Conservation (phyloP, 1,139 yeast species). For the Suhomyces choctaworum region DNA sequence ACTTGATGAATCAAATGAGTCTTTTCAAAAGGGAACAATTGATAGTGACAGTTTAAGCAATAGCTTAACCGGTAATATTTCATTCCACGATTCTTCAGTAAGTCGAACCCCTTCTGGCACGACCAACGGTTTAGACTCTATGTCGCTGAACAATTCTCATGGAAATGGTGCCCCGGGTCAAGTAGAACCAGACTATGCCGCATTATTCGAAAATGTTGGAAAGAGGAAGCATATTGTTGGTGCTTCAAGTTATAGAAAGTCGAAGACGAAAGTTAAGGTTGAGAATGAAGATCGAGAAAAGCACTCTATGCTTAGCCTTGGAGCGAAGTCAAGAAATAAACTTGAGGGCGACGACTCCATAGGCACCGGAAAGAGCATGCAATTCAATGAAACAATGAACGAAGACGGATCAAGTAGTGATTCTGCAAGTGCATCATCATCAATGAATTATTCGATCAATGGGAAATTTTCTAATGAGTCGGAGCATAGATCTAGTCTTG, state of each 20-base stretch:
- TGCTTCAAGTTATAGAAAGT: slow-evolving; percentile 25
- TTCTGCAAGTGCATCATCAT: slow-evolving; percentile 19
- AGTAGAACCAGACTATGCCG: slow-evolving; percentile 46
- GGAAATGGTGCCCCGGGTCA: slow-evolving; percentile 9
- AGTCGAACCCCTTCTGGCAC: slow-evolving; percentile 29
- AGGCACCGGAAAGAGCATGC: not conserved
- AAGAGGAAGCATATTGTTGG: slow-evolving; percentile 38
- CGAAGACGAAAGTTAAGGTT: slow-evolving; percentile 21
- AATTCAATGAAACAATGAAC: not conserved
- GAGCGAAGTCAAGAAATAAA: slow-evolving; percentile 8
- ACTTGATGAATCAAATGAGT: slow-evolving; percentile 6
- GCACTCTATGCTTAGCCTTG: slow-evolving; percentile 8
- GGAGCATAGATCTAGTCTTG: not conserved
- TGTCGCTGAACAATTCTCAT: slow-evolving; percentile 18
- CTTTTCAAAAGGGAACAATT: slow-evolving; percentile 2
- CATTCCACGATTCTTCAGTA: slow-evolving; percentile 19
- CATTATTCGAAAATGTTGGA: slow-evolving; percentile 48
- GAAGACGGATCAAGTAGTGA: slow-evolving; percentile 16
- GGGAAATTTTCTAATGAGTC: not conserved
- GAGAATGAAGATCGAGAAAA: slow-evolving; percentile 11
- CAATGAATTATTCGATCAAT: slow-evolving; percentile 2
- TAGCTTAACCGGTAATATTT: slow-evolving; percentile 14
- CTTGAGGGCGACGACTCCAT: slow-evolving; percentile 2
- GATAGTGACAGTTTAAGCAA: slow-evolving; percentile 19
- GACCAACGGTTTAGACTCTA: slow-evolving; percentile 16